These are phyloP conservation scores for Chaetomium olivaceum DNA, from an alignment of 2,329 filamentous ascomycete genomes.

Conservation along the genomic window DNA sequence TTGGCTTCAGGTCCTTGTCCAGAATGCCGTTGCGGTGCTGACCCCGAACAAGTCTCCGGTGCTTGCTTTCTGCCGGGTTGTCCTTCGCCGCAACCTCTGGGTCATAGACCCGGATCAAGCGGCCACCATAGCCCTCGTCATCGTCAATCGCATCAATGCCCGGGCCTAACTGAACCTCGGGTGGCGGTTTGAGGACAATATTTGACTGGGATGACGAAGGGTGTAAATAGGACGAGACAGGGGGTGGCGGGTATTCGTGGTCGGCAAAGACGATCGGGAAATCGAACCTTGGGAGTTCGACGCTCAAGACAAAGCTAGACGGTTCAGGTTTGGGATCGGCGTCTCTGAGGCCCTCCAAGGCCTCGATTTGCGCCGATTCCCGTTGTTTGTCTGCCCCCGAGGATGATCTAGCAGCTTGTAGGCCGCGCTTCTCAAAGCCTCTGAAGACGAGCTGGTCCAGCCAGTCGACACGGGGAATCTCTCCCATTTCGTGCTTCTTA, in stretches of 20 bases:
- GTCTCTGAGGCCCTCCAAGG: conserved; percentile 36
- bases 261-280: conserved; percentile 95
- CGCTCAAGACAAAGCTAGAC: conserved; percentile 75
- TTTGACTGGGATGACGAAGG: conserved; percentile 64
- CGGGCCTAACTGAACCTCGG: conserved; percentile 86
- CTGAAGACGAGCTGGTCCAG: conserved; percentile 93
- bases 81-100: conserved; percentile 86
- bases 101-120: conserved; percentile 85
- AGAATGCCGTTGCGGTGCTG: conserved; percentile 88
- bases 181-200: conserved; percentile 73
- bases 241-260: conserved; percentile 84
- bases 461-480: conserved; percentile 92
- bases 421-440: conserved; percentile 75
- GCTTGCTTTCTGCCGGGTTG: conserved; percentile 94
- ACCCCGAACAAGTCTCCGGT: conserved; percentile 86
- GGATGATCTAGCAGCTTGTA: conserved; percentile 64
- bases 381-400: conserved; percentile 59
- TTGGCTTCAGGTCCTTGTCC: conserved; percentile 93
- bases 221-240: conserved; percentile 73
- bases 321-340: conserved; percentile 50
- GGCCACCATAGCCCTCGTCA: conserved; percentile 52
- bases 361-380: conserved; percentile 41
- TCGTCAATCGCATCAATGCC: conserved; percentile 74
- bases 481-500: conserved; percentile 98
- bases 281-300: conserved; percentile 93